Evolutionary conservation across 163 green algal species (phyloP), one percentile per base, ranked within the genome.

Genomic region (Chlorella variabilis): DNA sequence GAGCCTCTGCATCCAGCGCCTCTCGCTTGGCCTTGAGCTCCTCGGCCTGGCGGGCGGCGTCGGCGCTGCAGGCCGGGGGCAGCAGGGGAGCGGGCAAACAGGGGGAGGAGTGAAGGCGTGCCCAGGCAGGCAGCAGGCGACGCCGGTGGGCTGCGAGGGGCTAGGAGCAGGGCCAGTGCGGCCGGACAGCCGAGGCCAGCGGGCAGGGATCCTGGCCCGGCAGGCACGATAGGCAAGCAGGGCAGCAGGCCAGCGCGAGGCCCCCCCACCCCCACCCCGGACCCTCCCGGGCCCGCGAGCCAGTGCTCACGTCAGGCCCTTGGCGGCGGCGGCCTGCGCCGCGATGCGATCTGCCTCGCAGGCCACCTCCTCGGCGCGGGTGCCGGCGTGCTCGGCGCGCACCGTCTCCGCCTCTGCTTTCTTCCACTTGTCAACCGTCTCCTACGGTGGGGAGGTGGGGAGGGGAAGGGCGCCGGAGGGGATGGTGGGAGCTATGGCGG

Each of bases 401-500:
- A 85, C 83, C 2, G 83, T 85, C 75, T 84, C 78, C 23, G 83
- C 83, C 63, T 88, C 63, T 15, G 83, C 83, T 25, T 59, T 58
- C n/a, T 61, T 61, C 83, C 83, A 88, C 15, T 78, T 31, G 2
- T 80, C 71, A 0, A 9, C 74, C 4, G 76, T 88, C 54, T 83
- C 78, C 80, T 88, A 71, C 49, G 48, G 15, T 25, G 2, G 33
- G 17, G 31, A n/a, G 45, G 25, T 2, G 21, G 25, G 23, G 6
- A 11, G 49, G 11, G 1, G 71, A 54, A 51, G 23, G 20, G 70
- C 1, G 49, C 20, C 18, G 31, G 49, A 13, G 36, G 70, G 18
- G 65, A 61, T 7, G 45, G 68, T 5, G 29, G 42, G 42, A n/a
- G 17, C 21, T 11, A 63, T 6, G 8, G 54, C 23, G 42, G 29